phyloP scores from a whole-genome alignment of 2,329 filamentous ascomycete species.

The Botrytis galanthina region DNA sequence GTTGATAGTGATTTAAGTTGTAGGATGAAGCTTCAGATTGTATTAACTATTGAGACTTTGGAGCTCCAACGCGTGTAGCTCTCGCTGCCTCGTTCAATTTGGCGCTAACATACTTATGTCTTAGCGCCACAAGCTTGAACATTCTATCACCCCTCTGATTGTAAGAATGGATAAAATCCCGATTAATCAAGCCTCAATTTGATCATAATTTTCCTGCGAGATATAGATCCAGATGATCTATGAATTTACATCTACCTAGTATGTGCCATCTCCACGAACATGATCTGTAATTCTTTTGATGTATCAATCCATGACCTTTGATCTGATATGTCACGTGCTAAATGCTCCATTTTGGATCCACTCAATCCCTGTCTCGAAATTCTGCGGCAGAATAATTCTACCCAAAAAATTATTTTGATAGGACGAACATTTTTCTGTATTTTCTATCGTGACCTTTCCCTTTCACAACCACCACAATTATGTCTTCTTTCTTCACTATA shows the following conservation, averaged over 20 bases:
- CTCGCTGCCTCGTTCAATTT: conserved; percentile 32
- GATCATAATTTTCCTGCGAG: background rate
- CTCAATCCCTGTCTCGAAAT: conserved; percentile 22
- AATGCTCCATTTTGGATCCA: background rate
- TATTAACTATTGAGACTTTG: conserved; percentile 27
- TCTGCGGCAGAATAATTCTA: conserved; percentile 25
- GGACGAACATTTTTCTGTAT: conserved; percentile 19
- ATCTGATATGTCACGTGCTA: background rate
- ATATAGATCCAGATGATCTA: background rate
- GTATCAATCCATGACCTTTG: background rate
- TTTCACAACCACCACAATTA: conserved; percentile 39
- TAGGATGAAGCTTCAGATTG: conserved; percentile 28
- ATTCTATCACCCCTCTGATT: background rate
- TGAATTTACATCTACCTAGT: background rate
- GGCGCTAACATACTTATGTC: conserved; percentile 20
- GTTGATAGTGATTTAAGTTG: conserved; percentile 30
- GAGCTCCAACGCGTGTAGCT: conserved; percentile 35
- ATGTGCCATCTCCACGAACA: background rate
- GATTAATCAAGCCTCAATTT: background rate
- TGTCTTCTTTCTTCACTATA: conserved; percentile 96
- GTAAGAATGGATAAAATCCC: background rate
- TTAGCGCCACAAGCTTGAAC: conserved; percentile 13
- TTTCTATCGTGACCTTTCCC: conserved; percentile 1
- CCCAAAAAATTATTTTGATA: conserved; percentile 21
- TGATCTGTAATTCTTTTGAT: background rate